Conservation (phyloP, 228 moss, liverwort and hornwort genomes). For the Sphagnum magellanicum region DNA sequence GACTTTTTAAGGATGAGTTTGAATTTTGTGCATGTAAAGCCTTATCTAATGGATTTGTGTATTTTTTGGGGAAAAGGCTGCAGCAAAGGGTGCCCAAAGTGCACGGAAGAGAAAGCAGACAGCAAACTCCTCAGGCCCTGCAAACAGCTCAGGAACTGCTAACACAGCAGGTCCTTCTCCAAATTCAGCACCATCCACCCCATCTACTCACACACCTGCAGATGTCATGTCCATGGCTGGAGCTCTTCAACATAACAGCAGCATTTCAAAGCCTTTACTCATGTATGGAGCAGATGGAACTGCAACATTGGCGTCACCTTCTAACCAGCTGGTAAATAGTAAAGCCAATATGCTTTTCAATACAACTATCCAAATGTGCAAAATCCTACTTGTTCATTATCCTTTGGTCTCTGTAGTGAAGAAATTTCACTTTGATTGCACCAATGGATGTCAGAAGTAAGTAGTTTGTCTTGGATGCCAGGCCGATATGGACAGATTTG, state of each 20-base stretch:
- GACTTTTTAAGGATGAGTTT: too few species aligned
- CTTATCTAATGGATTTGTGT: slow-evolving; percentile 26
- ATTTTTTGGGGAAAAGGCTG: slow-evolving; percentile 80
- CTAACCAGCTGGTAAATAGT: slow-evolving; percentile 86
- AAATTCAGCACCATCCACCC: slow-evolving; percentile 98
- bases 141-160: slow-evolving; percentile 98
- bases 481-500: slow-evolving; percentile 92
- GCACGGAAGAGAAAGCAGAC: slow-evolving; percentile 99
- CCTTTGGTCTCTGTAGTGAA: too few species aligned
- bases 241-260: slow-evolving; percentile 95
- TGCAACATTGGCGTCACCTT: slow-evolving; percentile 97
- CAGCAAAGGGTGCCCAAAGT: slow-evolving; percentile 81
- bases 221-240: slow-evolving; percentile 97
- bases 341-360: too few species aligned
- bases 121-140: slow-evolving; percentile 97
- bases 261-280: slow-evolving; percentile 96
- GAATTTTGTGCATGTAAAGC: too few species aligned
- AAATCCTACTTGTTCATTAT: too few species aligned
- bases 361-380: too few species aligned
- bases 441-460: too few species aligned
- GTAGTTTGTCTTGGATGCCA: slow-evolving; percentile 19
- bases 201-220: slow-evolving; percentile 98
- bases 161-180: slow-evolving; percentile 99
- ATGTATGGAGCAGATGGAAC: slow-evolving; percentile 98
- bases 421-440: too few species aligned